These are phyloP conservation scores for Fusarium napiforme DNA, from an alignment of 2,329 filamentous ascomycete genomes.

Conservation along the genomic window DNA sequence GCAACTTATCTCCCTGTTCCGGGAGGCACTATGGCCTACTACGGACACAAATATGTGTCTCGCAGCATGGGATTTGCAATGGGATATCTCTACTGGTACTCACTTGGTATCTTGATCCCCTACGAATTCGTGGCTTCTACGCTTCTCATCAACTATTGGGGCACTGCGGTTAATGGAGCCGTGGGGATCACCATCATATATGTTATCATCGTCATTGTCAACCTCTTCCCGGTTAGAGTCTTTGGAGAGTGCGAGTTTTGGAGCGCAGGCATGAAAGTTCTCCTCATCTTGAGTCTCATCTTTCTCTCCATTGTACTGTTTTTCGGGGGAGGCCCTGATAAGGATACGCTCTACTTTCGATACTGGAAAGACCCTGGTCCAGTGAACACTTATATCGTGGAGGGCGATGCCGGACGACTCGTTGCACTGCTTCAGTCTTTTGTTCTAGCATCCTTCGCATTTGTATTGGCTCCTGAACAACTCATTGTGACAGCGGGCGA, in stretches of 20 bases:
- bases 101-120: neutral
- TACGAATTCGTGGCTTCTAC: neutral
- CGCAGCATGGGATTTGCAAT: slow-evolving; percentile 51
- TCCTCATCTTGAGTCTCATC: neutral
- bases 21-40: slow-evolving; percentile 39
- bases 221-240: neutral
- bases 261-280: neutral
- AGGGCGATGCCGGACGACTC: neutral
- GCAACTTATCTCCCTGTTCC: slow-evolving; percentile 42
- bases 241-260: neutral
- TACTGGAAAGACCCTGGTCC: neutral
- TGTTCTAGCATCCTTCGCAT: slow-evolving; percentile 38
- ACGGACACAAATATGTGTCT: slow-evolving; percentile 43
- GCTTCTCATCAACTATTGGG: neutral
- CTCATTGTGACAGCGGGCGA: slow-evolving; percentile 45
- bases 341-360: neutral
- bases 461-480: slow-evolving; percentile 42
- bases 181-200: neutral
- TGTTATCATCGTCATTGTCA: neutral
- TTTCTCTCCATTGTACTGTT: neutral
- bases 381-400: neutral
- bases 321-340: neutral
- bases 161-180: neutral
- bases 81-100: slow-evolving; percentile 58
- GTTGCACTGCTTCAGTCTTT: slow-evolving; percentile 59